These are phyloP conservation scores for Phytopythium sindhum DNA, from an alignment of 352 stramenopile genomes.

Conservation along the genomic window DNA sequence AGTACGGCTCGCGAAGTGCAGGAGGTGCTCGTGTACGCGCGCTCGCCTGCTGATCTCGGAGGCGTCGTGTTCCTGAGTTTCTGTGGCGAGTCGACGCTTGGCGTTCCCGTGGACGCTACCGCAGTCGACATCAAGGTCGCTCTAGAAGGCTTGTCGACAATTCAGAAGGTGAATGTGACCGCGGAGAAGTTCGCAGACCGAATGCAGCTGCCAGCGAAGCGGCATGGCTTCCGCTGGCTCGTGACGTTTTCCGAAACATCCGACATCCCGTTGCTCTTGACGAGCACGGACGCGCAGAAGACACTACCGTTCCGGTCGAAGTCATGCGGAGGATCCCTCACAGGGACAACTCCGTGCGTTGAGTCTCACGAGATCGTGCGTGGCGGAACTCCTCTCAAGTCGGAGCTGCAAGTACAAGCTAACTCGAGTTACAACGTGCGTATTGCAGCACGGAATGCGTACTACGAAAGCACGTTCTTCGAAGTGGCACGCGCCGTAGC, in stretches of 20 bases:
- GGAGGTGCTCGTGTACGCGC: conserved; percentile 63
- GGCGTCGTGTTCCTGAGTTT: conserved; percentile 58
- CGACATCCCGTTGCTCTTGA: conserved; percentile 42
- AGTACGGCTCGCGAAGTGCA: conserved; percentile 47
- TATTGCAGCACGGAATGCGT: conserved; percentile 28
- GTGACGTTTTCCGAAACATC: conserved; percentile 46
- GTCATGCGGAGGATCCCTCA: conserved; percentile 57
- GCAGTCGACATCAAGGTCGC: conserved; percentile 38
- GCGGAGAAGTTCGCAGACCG: conserved; percentile 24
- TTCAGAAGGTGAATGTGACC: conserved; percentile 49
- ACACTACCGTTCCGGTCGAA: conserved; percentile 28
- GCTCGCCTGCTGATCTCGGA: conserved; percentile 54
- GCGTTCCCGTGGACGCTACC: conserved; percentile 40
- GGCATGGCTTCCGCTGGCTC: conserved; percentile 64
- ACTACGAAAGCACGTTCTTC: conserved; percentile 29
- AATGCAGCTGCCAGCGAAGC: conserved; percentile 26
- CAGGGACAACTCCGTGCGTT: conserved; percentile 54
- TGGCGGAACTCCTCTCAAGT: conserved; percentile 32
- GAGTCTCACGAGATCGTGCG: conserved; percentile 22
- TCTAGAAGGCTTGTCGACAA: conserved; percentile 64
- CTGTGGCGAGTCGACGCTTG: conserved; percentile 52
- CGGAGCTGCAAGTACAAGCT: conserved; percentile 12
- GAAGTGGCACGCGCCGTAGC: conserved; percentile 18
- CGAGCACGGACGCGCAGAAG: conserved; percentile 34
- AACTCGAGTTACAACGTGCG: conserved; percentile 46